Conservation (phyloP, 2,329 filamentous ascomycete species). For the Westerdykella ornata region DNA sequence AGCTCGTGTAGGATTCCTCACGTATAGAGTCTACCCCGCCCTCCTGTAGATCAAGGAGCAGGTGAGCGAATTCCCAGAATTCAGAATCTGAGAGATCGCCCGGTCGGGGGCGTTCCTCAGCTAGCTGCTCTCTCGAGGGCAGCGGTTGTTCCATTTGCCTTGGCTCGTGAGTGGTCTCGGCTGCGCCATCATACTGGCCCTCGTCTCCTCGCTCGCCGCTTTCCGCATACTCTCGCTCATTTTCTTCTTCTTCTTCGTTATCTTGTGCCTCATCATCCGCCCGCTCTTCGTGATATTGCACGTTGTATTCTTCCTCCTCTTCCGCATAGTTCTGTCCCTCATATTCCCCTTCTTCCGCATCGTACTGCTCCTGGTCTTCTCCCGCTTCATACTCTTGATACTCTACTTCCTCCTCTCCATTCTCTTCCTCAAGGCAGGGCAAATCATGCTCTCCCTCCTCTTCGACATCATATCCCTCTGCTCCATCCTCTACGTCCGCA, state of each 20-base stretch:
- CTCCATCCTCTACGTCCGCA: too few species aligned
- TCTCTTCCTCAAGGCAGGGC: background rate
- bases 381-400: background rate
- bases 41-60: too few species aligned
- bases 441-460: constrained; percentile 1
- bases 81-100: too few species aligned
- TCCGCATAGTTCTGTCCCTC: background rate
- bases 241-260: background rate
- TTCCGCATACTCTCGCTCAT: background rate
- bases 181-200: background rate
- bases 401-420: background rate
- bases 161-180: too few species aligned
- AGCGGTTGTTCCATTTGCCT: too few species aligned
- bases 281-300: background rate
- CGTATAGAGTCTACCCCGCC: too few species aligned
- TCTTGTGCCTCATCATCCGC: background rate
- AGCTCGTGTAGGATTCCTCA: too few species aligned
- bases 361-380: too few species aligned
- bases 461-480: background rate
- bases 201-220: background rate
- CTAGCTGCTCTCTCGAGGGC: too few species aligned
- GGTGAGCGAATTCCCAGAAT: too few species aligned
- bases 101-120: too few species aligned
- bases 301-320: background rate
- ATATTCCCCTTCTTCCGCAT: background rate